Evolutionary conservation across 2,329 filamentous ascomycete genomes (phyloP), one percentile per base, ranked within the genome.

Genomic region (Colletotrichum eremochloae): DNA sequence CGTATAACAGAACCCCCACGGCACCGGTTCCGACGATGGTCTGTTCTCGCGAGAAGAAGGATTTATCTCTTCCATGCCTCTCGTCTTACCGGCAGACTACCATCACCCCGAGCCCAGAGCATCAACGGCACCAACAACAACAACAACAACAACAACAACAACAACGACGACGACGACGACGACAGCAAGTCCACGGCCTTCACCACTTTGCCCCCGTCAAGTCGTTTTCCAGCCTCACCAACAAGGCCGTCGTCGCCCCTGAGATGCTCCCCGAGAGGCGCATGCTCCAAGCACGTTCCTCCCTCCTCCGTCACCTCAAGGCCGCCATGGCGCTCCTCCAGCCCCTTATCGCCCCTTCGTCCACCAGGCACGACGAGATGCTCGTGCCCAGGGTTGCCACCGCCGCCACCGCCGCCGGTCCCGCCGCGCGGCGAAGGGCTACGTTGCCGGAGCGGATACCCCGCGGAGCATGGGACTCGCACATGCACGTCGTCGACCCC

Each of bases 401-500:
- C 18, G 36, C 67, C 42, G 24, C 48, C 18, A 11, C 40, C 46
- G 18, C 68, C 18, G 7, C 38, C 11, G 42, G 33, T 29, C 40
- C 68, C 24, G 11, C 38, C 15, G 38, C 68, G 38, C 55, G 63
- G 31, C 72, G 63, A 31, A 69, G 64, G 58, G 46, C 69, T 55
- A 68, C 73, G 24, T 63, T 74, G 42, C 29, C 68, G 61, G 68
- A 72, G 31, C 73, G 72, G 42, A 82, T 86, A 67, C 85, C 86
- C 4, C 69, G 74, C 18, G 81, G 81, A 18, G 82, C 89, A 68
- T 91, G 89, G 89, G 89, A 91, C 77, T 87, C 85, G 63, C 89
- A 91, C 77, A 91, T 91, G 87, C 90, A 92, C 77, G 85, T 91
- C 44, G 83, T 90, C 61, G 87, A 90, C 64, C 88, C 87, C 0